Base-by-base conservation (phyloP, 1,284 basidiomycete genomes). In the Tilletia walkeri region DNA sequence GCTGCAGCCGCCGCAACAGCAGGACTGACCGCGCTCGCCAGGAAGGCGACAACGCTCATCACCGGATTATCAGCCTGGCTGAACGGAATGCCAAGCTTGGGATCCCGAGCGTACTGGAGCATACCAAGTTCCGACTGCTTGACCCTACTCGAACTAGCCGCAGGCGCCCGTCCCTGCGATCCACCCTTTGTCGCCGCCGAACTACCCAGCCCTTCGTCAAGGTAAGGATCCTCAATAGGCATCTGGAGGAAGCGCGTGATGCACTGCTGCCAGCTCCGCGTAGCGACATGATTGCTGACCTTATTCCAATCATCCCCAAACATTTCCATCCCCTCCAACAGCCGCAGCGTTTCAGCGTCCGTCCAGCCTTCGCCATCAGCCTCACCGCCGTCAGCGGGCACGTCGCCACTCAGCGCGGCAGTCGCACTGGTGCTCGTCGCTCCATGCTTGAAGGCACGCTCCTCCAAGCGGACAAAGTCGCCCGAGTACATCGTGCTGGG, bases 271-370 rank as follows among this genome's bases (percentile, higher is more conserved):
- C 94, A 91, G 18, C 90, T 90, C 63, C 94, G 88, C 30, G 93
- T 93, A 14, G 90, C 92, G 63, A 99, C 94, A 82, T 99, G 95
- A 76, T 93, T 91, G 73, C 94, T 90, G 71, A 99, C 90, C 48
- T 89, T 88, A 38, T 89, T 90, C 95, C 95, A 99, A 82, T 98
- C 95, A 82, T 98, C 95, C 76, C 97, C 93, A 84, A 91, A 94
- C 93, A 99, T 95, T 85, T 99, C 95, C 67, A 99, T 89, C 18
- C 91, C 96, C 85, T 99, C 95, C 20, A 99, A 88, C 16, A 99
- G 87, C 2, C 93, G 85, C 14, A 99, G 85, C 20, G 91, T 88
- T 85, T 99, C 96, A 82, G 94, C 91, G 83, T 97, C 94, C 3
- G 89, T 88, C 96, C 96, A 99, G 75, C 91, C 90, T 75, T 90